Conservation (phyloP, 257 asterid species). For the Ajuga chamaepitys region DNA sequence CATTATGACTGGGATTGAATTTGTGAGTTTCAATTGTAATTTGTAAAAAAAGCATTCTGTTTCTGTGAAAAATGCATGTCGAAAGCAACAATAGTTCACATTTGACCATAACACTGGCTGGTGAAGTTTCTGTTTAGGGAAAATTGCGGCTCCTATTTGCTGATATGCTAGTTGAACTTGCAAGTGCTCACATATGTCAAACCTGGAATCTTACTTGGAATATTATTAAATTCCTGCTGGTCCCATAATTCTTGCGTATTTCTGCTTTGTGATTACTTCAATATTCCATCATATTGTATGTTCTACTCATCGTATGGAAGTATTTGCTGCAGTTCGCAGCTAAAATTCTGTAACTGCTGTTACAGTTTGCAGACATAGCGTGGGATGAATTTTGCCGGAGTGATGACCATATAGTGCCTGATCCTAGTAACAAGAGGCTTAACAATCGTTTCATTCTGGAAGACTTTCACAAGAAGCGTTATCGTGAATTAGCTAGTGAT, state of each 20-base stretch:
- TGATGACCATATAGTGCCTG: conserved; percentile 72
- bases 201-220: no score
- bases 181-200: no score
- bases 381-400: conserved; percentile 60
- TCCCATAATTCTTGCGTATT: neutral
- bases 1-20: no score
- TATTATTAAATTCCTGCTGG: neutral
- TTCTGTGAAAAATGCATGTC: no score
- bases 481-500: conserved; percentile 24
- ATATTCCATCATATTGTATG: neutral
- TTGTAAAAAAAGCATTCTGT: no score
- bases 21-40: no score
- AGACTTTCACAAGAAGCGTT: conserved; percentile 38
- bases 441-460: conserved; percentile 26
- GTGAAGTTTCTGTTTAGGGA: no score
- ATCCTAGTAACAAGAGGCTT: conserved; percentile 27
- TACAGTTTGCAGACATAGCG: conserved; percentile 55
- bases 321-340: conserved; percentile 36
- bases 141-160: no score
- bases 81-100: no score
- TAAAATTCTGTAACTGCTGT: conserved; percentile 45
- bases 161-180: no score
- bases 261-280: conserved; percentile 9
- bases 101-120: no score
- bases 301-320: conserved; percentile 31